These are phyloP conservation scores for Penicillium coffeae DNA, from an alignment of 495 filamentous ascomycete species.

Conservation along the genomic window DNA sequence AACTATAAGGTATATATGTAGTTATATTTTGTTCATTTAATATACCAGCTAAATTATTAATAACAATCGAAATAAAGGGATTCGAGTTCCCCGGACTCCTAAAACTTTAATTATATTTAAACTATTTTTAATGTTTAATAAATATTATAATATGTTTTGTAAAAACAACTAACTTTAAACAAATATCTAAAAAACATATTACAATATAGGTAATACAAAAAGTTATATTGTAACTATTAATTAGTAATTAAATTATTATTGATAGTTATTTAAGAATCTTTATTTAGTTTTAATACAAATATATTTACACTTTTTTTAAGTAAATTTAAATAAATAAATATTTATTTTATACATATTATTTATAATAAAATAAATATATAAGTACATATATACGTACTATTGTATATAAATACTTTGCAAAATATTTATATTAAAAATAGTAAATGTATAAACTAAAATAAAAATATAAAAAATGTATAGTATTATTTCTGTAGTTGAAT, in stretches of 20 bases:
- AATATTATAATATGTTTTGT: neutral
- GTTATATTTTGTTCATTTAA: too few species aligned
- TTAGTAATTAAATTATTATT: neutral
- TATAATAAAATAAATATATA: neutral
- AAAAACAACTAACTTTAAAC: neutral
- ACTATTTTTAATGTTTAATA: neutral
- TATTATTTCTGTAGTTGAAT: neutral
- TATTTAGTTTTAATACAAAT: neutral
- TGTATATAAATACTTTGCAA: neutral
- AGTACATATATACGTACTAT: neutral
- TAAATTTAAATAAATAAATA: neutral
- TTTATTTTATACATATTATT: neutral
- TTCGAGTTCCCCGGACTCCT: neutral
- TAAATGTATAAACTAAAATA: neutral
- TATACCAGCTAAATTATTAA: too few species aligned
- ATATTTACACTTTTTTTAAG: neutral
- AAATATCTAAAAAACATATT: neutral
- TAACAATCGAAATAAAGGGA: neutral
- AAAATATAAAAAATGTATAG: neutral
- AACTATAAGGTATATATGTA: too few species aligned
- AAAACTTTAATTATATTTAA: neutral
- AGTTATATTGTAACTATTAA: neutral
- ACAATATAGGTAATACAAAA: neutral
- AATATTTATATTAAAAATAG: neutral
- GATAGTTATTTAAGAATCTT: neutral